Percentiles rank a stretch among this genome's conserved stretches.
phyloP scores from a whole-genome alignment of 1,139 yeast species.

The Pichia sp. region DNA sequence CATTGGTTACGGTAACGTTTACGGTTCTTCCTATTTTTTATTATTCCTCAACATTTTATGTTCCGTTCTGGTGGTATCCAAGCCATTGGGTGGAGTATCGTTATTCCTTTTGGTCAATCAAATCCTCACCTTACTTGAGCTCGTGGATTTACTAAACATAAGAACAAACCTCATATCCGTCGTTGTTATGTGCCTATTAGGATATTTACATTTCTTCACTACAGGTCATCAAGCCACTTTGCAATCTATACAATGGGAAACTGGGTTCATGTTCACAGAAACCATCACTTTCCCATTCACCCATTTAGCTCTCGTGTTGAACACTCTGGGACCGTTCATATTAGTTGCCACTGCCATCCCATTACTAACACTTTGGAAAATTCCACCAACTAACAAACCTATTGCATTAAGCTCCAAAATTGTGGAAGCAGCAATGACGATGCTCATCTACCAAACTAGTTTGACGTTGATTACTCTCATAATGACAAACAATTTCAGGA shows the following conservation, averaged over 20 bases:
- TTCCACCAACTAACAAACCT: constrained; percentile 58
- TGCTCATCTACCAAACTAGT: constrained; percentile 64
- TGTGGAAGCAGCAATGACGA: constrained; percentile 63
- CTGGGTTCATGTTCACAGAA: constrained; percentile 76
- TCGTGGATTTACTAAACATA: constrained; percentile 56
- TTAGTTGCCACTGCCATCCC: constrained; percentile 64
- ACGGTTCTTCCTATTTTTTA: constrained; percentile 79
- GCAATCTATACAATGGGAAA: constrained; percentile 93
- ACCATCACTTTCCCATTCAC: constrained; percentile 77
- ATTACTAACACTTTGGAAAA: constrained; percentile 73
- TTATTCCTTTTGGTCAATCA: constrained; percentile 63
- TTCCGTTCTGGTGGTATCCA: constrained; percentile 63
- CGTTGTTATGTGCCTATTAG: constrained; percentile 65
- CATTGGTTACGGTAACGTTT: constrained; percentile 74
- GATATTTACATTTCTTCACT: constrained; percentile 76
- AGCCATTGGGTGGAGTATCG: constrained; percentile 85
- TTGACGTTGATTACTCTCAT: constrained; percentile 66
- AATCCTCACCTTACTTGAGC: constrained; percentile 63
- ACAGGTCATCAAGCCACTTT: constrained; percentile 98
- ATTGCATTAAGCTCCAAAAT: constrained; percentile 62
- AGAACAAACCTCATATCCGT: constrained; percentile 67
- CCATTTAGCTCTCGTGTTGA: constrained; percentile 69
- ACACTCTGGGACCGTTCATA: constrained; percentile 83
- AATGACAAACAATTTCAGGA: constrained; percentile 79
- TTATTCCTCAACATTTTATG: constrained; percentile 64